A percentile compares a stretch with the other conserved stretches of the same genome.
phyloP scores from a whole-genome alignment of 352 stramenopile genomes.

The Phytophthora pistaciae region DNA sequence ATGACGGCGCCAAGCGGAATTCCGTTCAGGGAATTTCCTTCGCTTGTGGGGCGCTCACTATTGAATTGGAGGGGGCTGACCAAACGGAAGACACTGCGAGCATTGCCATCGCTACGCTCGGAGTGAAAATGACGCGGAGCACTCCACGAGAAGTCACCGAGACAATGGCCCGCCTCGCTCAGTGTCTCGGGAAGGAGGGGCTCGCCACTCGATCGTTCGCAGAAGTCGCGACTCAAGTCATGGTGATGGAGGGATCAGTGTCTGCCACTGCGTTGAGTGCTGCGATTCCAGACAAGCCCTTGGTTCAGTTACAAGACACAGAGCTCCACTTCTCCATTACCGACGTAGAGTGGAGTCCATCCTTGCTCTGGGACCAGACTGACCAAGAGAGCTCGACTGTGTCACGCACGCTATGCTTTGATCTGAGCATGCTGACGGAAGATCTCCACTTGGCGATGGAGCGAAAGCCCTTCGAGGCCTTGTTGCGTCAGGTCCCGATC shows the following conservation, averaged over 20 bases:
- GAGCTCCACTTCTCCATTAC: constrained; percentile 59
- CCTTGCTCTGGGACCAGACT: constrained; percentile 15
- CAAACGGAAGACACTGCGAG: constrained; percentile 3
- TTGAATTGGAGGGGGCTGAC: constrained; percentile 22
- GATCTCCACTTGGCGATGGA: constrained; percentile 23
- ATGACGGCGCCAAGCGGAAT: constrained; percentile 14
- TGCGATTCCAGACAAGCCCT: constrained; percentile 10
- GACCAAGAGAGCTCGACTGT: neutral
- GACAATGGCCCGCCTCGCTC: constrained; percentile 40
- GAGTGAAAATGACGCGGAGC: constrained; percentile 51
- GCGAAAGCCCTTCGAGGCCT: constrained; percentile 12
- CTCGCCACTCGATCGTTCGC: constrained; percentile 24
- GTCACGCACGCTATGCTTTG: constrained; percentile 28
- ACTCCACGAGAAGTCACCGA: constrained; percentile 54
- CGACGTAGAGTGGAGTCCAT: constrained; percentile 46
- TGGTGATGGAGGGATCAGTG: constrained; percentile 47
- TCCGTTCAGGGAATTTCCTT: constrained; percentile 42
- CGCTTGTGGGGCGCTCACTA: constrained; percentile 32
- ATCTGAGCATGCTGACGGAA: constrained; percentile 34
- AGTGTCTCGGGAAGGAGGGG: constrained; percentile 20
- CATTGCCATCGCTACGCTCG: constrained; percentile 38
- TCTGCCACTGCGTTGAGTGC: constrained; percentile 25
- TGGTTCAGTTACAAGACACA: constrained; percentile 26
- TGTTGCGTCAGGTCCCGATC: constrained; percentile 28
- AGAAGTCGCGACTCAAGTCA: constrained; percentile 34